Base-by-base conservation (phyloP, 768 basidiomycete genomes). In the Vararia minispora region DNA sequence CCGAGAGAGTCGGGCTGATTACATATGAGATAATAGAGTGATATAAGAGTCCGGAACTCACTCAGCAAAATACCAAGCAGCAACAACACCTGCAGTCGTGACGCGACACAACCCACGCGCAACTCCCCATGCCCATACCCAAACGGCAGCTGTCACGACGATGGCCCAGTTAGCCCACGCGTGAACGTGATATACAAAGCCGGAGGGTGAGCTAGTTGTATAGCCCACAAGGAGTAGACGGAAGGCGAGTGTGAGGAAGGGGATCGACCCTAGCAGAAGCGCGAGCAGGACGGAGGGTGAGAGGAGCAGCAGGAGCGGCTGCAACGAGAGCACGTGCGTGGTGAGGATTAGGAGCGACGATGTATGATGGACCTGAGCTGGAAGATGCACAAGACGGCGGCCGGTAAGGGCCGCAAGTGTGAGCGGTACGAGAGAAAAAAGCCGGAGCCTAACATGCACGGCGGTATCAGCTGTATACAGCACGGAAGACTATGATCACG, bases 11-110 rank as follows among this genome's bases (percentile, higher is more conserved):
- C 2, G 53, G 55, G 30, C 58, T 60, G 27, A 46, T 35, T 6
- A 41, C 39, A 20, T 35, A 32, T 44, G 32, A 44, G 44, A 9
- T 27, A 17, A 1, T 12, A 40, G 28, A 20, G 11, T 33, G n/a
- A 18, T 26, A 33, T 5, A 7, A 20, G 9, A 38, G 20, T 20
- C n/a, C 21, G 22, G 13, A 0, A 55, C 74, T 52, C 49, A 79
- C 71, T 75, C 65, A 21, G 72, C 56, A 59, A 88, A 94, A 55
- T 94, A 95, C 91, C 91, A 97, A 31, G 81, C 78, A 2, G 89
- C 91, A 24, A 97, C 73, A 4, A 91, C 85, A 22, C 79, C 81
- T 0, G 88, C 79, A 40, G 78, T 74, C 2, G 78, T 73, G 38
- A 81, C 84, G 6, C 87, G 66, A 30, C 90, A 59, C 2, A 87